phyloP scores from a whole-genome alignment of 768 basidiomycete species.

The Macrolepiota fuliginosa region DNA sequence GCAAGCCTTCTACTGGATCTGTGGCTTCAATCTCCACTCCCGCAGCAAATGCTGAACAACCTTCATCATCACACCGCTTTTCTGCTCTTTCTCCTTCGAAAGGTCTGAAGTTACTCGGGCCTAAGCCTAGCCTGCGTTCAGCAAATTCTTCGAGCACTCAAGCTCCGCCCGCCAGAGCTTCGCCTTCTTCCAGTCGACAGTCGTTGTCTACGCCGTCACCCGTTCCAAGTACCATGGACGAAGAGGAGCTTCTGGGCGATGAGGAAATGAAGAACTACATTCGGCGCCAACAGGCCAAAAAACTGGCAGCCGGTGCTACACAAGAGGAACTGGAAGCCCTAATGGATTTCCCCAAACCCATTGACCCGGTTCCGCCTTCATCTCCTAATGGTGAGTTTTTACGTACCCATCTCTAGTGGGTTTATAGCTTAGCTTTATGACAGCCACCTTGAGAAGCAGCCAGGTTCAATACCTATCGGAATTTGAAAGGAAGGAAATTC shows the following conservation, averaged over 20 bases:
- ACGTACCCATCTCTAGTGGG: neutral
- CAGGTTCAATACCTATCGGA: conserved; percentile 76
- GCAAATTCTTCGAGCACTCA: conserved; percentile 52
- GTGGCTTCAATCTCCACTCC: conserved; percentile 65
- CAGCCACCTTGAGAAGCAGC: conserved; percentile 59
- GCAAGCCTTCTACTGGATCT: conserved; percentile 83
- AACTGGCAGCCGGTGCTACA: conserved; percentile 75
- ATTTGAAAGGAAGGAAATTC: conserved; percentile 88
- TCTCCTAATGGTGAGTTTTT: conserved; percentile 66
- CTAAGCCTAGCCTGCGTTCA: conserved; percentile 63
- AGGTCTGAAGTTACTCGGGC: conserved; percentile 75
- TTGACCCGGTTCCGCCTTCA: conserved; percentile 60
- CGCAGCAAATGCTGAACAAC: conserved; percentile 26
- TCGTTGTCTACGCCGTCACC: conserved; percentile 87
- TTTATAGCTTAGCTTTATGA: conserved; percentile 13
- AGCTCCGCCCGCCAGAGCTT: conserved; percentile 48
- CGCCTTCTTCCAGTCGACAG: conserved; percentile 71
- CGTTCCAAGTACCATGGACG: conserved; percentile 70
- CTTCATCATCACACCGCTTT: conserved; percentile 59
- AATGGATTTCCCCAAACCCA: conserved; percentile 90
- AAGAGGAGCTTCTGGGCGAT: conserved; percentile 86
- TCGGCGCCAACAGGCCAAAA: conserved; percentile 85
- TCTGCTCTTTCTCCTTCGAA: conserved; percentile 85
- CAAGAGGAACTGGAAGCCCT: conserved; percentile 87
- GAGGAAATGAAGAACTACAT: conserved; percentile 98